Percentiles rank a stretch among this genome's conserved stretches.
phyloP scores from a whole-genome alignment of 2,329 filamentous ascomycete genomes.

The Eutypella sp. region DNA sequence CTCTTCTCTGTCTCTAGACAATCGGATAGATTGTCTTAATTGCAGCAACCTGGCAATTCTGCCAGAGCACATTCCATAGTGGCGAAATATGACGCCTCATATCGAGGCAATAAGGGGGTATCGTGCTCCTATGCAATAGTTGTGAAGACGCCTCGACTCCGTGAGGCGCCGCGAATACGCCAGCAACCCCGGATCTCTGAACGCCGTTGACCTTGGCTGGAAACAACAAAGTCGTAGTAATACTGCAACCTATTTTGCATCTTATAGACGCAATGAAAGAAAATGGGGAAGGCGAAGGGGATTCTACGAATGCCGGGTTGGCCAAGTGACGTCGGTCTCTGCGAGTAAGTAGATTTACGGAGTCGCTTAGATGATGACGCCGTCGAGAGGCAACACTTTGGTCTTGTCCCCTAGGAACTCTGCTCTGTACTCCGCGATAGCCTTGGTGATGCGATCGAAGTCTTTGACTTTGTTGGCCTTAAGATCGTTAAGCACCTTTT shows the following conservation, averaged over 20 bases:
- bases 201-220: background rate
- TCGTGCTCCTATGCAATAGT: background rate
- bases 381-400: constrained; percentile 56
- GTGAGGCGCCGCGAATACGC: background rate
- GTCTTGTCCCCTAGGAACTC: constrained; percentile 60
- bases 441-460: constrained; percentile 60
- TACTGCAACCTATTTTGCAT: background rate
- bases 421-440: constrained; percentile 62
- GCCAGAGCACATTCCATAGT: background rate
- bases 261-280: constrained; percentile 5
- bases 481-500: constrained; percentile 55
- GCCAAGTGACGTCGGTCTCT: constrained; percentile 5
- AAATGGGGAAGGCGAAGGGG: constrained; percentile 6
- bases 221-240: background rate
- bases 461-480: constrained; percentile 57
- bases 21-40: background rate
- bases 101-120: background rate
- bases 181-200: background rate
- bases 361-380: constrained; percentile 30
- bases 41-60: background rate
- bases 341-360: constrained; percentile 25
- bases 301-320: constrained; percentile 18
- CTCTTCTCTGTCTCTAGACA: background rate
- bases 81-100: too few relatives aligned
- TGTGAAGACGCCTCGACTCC: background rate